Conservation (phyloP, 2,329 filamentous ascomycete genomes). For the Xylaria polymorpha region DNA sequence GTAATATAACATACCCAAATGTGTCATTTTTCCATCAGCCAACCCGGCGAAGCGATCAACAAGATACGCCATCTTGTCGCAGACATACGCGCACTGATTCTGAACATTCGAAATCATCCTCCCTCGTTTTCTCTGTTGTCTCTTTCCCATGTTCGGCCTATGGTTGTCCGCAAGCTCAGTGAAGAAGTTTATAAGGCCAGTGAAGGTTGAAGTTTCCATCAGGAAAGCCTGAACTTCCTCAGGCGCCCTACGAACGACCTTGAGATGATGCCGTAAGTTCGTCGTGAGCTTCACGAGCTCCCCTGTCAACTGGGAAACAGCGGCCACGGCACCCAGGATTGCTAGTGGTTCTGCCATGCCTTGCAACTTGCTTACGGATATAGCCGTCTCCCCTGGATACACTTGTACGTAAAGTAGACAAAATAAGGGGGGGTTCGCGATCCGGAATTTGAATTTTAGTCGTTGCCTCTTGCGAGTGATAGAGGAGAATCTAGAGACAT, state of each 20-base stretch:
- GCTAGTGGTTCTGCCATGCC: slow-evolving; percentile 23
- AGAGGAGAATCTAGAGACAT: too few species aligned
- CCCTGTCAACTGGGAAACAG: slow-evolving; percentile 26
- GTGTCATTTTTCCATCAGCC: slow-evolving; percentile 14
- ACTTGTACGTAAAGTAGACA: not conserved
- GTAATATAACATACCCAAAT: slow-evolving; percentile 22
- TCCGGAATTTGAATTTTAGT: not conserved
- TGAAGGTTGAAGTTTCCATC: slow-evolving; percentile 27
- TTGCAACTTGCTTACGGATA: not conserved
- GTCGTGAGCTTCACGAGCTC: slow-evolving; percentile 27
- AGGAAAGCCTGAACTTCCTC: slow-evolving; percentile 26
- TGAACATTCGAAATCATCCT: slow-evolving; percentile 7
- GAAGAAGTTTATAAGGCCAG: slow-evolving; percentile 28
- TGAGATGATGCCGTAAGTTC: slow-evolving; percentile 21
- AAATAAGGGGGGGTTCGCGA: not conserved
- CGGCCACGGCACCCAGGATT: slow-evolving; percentile 10
- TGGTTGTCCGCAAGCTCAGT: slow-evolving; percentile 14
- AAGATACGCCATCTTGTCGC: slow-evolving; percentile 23
- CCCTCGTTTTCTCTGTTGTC: slow-evolving; percentile 12
- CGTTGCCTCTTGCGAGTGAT: not conserved
- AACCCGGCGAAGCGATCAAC: slow-evolving; percentile 28
- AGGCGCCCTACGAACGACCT: slow-evolving; percentile 20
- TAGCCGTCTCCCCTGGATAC: not conserved
- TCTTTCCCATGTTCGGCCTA: not conserved
- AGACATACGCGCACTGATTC: slow-evolving; percentile 24